Conservation (phyloP, 2,329 filamentous ascomycete genomes). For the Cladosporium austrohemisphaericum region DNA sequence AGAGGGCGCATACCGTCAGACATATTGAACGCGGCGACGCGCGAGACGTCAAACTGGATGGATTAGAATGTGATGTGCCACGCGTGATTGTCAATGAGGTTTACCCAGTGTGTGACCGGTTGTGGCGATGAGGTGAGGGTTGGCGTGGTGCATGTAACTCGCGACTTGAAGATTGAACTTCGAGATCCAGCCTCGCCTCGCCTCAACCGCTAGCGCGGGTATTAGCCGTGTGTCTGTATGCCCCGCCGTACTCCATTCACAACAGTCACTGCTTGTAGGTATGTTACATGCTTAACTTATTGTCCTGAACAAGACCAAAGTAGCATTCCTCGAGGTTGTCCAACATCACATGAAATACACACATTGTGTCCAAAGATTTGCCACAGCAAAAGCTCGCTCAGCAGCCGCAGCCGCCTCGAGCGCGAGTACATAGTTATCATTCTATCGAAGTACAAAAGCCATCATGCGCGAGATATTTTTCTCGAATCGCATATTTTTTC, state of each 20-base stretch:
- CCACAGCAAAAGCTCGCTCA: not conserved
- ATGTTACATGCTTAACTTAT: no score
- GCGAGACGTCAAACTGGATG: conserved; percentile 9
- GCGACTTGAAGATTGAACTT: no score
- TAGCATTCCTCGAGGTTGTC: no score
- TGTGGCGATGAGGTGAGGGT: not conserved
- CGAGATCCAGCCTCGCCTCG: no score
- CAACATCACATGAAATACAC: no score
- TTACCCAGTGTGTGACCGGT: conserved; percentile 2
- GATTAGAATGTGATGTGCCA: conserved; percentile 11
- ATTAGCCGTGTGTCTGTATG: no score
- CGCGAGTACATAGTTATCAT: conserved; percentile 2
- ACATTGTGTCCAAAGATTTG: not conserved
- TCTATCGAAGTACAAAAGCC: conserved; percentile 10
- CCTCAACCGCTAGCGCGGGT: no score
- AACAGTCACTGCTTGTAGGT: no score
- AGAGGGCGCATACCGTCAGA: conserved; percentile 30
- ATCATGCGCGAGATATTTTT: not conserved
- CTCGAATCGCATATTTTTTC: not conserved
- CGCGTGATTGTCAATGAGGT: not conserved
- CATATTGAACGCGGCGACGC: conserved; percentile 24
- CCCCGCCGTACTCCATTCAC: no score
- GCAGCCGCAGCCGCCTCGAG: not conserved
- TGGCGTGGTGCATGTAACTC: no score
- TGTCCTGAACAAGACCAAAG: no score